These are phyloP conservation scores for Diaporthe longicolla DNA, from an alignment of 2,329 filamentous ascomycete genomes.

Conservation along the genomic window DNA sequence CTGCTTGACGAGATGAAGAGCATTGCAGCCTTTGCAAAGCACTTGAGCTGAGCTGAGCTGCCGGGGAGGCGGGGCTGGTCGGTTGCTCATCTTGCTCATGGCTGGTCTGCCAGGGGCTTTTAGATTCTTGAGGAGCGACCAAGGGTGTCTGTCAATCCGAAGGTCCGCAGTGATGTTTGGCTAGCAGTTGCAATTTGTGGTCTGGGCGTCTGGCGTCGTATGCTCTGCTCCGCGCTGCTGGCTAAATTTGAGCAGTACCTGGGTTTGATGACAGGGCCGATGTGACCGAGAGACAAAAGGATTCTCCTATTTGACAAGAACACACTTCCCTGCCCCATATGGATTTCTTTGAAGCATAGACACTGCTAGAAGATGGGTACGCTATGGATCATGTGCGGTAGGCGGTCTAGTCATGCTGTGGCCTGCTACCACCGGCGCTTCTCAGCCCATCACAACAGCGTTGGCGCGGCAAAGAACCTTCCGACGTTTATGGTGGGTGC, in stretches of 20 bases:
- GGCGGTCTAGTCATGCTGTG: background rate
- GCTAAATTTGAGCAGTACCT: background rate
- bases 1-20: conserved; percentile 16
- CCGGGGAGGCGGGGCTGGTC: background rate
- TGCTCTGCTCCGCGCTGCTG: conserved; percentile 5
- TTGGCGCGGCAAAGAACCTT: conserved; percentile 10
- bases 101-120: background rate
- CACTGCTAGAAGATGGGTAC: background rate
- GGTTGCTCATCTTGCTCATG: conserved; percentile 6
- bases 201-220: background rate
- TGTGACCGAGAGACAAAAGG: conserved; percentile 2
- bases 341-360: background rate
- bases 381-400: background rate
- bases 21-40: conserved; percentile 6
- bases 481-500: background rate
- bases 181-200: background rate
- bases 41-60: background rate
- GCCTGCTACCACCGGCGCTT: conserved; percentile 2
- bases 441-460: conserved; percentile 5
- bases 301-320: background rate
- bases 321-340: background rate
- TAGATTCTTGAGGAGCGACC: background rate
- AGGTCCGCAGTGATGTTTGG: background rate
- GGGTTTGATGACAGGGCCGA: background rate
- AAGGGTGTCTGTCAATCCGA: background rate